Conservation (phyloP, 1,139 yeast species). For the Protomyces gravidus region DNA sequence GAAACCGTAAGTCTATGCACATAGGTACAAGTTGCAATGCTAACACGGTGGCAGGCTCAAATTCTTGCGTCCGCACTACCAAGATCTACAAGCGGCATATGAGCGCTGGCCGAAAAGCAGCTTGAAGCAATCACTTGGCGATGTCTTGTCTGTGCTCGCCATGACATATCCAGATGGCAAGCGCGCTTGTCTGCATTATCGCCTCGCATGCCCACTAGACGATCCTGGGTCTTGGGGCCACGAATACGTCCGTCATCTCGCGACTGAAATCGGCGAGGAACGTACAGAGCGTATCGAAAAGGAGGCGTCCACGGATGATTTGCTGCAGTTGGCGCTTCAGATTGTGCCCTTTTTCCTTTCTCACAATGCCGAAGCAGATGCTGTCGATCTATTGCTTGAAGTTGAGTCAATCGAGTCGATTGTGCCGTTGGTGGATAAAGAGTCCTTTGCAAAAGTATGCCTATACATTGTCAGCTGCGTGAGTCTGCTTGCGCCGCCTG, state of each 20-base stretch:
- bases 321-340: slow-evolving; percentile 64
- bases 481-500: slow-evolving; percentile 92
- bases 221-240: slow-evolving; percentile 92
- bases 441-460: slow-evolving; percentile 83
- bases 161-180: slow-evolving; percentile 88
- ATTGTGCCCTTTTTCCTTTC: slow-evolving; percentile 86
- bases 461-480: slow-evolving; percentile 87
- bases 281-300: slow-evolving; percentile 56
- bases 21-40: not conserved
- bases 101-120: slow-evolving; percentile 56
- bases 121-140: slow-evolving; percentile 51
- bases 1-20: slow-evolving; percentile 52
- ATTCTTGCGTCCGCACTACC: slow-evolving; percentile 84
- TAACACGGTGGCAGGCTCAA: slow-evolving; percentile 48
- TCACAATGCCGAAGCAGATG: slow-evolving; percentile 98
- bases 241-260: slow-evolving; percentile 92
- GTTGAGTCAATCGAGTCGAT: slow-evolving; percentile 80
- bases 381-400: slow-evolving; percentile 86
- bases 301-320: slow-evolving; percentile 43
- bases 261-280: slow-evolving; percentile 88
- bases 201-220: slow-evolving; percentile 58
- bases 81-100: slow-evolving; percentile 59
- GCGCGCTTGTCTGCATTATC: slow-evolving; percentile 73
- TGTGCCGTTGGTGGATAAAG: slow-evolving; percentile 77
- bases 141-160: slow-evolving; percentile 84